Conservation (phyloP, 345 rosid genomes). For the Sisymbrium irio region DNA sequence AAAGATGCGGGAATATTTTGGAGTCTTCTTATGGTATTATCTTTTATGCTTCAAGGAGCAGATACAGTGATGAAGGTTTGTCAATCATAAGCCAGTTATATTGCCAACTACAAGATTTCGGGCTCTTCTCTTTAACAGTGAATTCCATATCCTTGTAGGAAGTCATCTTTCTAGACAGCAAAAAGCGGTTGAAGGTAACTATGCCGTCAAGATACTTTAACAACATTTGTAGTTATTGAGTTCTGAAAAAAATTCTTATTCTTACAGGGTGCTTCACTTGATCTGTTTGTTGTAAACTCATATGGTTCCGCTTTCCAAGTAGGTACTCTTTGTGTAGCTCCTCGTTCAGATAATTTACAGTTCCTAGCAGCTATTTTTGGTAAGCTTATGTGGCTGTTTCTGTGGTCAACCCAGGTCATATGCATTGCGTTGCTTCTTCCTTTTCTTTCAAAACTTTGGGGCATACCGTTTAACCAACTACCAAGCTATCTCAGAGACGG, state of each 20-base stretch:
- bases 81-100: slow-evolving; percentile 28
- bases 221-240: background rate
- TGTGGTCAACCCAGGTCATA: slow-evolving; percentile 53
- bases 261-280: slow-evolving; percentile 79
- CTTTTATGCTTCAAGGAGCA: slow-evolving; percentile 91
- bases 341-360: background rate
- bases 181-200: slow-evolving; percentile 58
- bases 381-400: slow-evolving; percentile 16
- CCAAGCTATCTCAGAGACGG: slow-evolving; percentile 86
- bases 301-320: slow-evolving; percentile 92
- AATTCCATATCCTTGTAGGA: slow-evolving; percentile 51
- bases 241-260: slow-evolving; percentile 21
- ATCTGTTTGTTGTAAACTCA: slow-evolving; percentile 87
- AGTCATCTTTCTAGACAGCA: slow-evolving; percentile 65
- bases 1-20: slow-evolving; percentile 78
- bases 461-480: slow-evolving; percentile 81
- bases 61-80: slow-evolving; percentile 82
- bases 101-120: background rate
- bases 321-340: slow-evolving; percentile 27
- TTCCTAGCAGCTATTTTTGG: background rate
- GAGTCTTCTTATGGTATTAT: slow-evolving; percentile 83
- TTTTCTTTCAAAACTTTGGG: slow-evolving; percentile 93
- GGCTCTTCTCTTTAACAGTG: slow-evolving; percentile 22
- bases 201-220: background rate
- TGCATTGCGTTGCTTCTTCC: slow-evolving; percentile 83